Conservation (phyloP, 495 filamentous ascomycete species). For the Daldinia caldariorum region DNA sequence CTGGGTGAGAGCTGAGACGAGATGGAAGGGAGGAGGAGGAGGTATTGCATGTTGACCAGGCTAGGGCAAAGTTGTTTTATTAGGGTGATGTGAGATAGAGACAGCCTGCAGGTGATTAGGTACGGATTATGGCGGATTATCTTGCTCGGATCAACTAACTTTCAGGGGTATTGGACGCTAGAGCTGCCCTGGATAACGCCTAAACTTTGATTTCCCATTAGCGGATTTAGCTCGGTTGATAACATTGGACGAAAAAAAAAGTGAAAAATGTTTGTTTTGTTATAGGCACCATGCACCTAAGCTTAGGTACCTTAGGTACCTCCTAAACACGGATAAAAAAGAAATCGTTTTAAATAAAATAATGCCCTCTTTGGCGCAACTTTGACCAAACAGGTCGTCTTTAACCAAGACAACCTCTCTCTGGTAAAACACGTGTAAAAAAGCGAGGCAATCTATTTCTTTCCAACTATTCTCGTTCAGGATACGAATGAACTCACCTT, state of each 20-base stretch:
- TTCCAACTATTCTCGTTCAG: neutral
- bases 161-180: slow-evolving; percentile 6
- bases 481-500: too few species aligned
- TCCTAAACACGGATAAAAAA: neutral
- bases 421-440: neutral
- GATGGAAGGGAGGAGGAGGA: slow-evolving; percentile 3
- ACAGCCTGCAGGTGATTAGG: slow-evolving; percentile 1
- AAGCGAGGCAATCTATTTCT: neutral
- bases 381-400: too few species aligned
- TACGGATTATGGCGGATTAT: slow-evolving; percentile 33
- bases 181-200: neutral
- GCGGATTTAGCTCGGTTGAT: neutral
- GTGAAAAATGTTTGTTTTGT: neutral
- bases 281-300: too few species aligned
- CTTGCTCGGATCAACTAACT: slow-evolving; percentile 11
- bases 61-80: slow-evolving; percentile 28
- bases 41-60: slow-evolving; percentile 19
- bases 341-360: too few species aligned
- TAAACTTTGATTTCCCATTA: neutral
- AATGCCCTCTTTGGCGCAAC: neutral
- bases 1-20: slow-evolving; percentile 6
- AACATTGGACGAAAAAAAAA: neutral
- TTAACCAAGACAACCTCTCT: neutral
- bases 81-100: slow-evolving; percentile 22
- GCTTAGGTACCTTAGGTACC: too few species aligned